phyloP scores from a whole-genome alignment of 306 rosid species.

The Elaeagnus macrophylla region DNA sequence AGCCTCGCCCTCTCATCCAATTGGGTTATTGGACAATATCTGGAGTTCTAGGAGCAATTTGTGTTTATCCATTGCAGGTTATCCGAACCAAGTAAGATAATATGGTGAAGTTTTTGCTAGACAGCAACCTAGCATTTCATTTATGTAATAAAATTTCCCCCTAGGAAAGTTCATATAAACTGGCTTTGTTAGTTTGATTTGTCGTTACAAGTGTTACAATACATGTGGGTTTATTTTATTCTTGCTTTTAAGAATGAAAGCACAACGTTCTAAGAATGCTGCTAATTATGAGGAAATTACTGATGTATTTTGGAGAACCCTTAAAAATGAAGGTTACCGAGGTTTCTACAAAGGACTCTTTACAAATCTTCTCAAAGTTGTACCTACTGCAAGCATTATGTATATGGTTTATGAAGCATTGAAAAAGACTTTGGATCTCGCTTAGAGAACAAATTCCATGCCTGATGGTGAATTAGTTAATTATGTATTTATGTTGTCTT shows the following conservation, averaged over 20 bases:
- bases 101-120: too few species aligned
- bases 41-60: constrained; percentile 88
- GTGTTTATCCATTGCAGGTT: constrained; percentile 94
- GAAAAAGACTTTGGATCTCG: constrained; percentile 78
- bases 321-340: constrained; percentile 53
- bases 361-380: constrained; percentile 89
- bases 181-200: background rate
- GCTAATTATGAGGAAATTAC: constrained; percentile 56
- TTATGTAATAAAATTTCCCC: too few species aligned
- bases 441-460: constrained; percentile 23
- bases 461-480: constrained; percentile 18
- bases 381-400: constrained; percentile 89
- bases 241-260: constrained; percentile 74
- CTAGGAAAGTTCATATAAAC: background rate
- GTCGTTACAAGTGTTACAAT: background rate
- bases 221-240: background rate
- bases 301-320: constrained; percentile 82
- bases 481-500: too few species aligned
- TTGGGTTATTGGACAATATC: constrained; percentile 91
- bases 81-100: constrained; percentile 69
- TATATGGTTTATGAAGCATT: constrained; percentile 79
- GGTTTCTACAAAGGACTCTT: constrained; percentile 95
- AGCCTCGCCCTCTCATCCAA: constrained; percentile 87
- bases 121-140: too few species aligned
- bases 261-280: constrained; percentile 38